A percentile compares a stretch with the other conserved stretches of the same genome.
phyloP scores from a whole-genome alignment of 108 stramenopile genomes.

The Stephanodiscus minutulus region DNA sequence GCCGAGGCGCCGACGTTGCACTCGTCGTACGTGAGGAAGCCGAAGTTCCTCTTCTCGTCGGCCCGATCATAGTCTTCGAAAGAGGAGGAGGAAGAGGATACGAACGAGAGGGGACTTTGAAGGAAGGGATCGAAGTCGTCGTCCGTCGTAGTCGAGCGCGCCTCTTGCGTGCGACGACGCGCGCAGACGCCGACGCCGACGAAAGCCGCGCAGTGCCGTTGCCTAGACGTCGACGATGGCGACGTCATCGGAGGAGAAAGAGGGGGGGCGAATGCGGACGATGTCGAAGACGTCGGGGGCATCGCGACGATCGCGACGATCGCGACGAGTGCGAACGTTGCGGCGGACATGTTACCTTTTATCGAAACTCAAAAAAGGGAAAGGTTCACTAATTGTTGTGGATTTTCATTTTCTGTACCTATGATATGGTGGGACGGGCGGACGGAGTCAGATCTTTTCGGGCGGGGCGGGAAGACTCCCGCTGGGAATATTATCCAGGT shows the following conservation, averaged over 20 bases:
- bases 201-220: no score
- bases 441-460: no score
- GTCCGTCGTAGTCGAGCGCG: background rate
- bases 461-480: no score
- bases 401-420: no score
- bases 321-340: slow-evolving; percentile 20
- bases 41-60: background rate
- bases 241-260: no score
- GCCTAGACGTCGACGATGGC: no score
- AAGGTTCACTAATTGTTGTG: no score
- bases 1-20: background rate
- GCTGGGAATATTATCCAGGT: no score
- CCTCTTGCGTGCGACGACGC: background rate
- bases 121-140: slow-evolving; percentile 8
- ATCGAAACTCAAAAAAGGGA: background rate
- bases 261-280: no score
- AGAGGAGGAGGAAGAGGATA: background rate
- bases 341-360: background rate
- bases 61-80: background rate
- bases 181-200: no score
- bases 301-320: background rate
- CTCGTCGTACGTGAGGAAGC: background rate
- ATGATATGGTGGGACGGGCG: no score
- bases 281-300: no score
- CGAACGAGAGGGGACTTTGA: slow-evolving; percentile 4